Conservation (phyloP, 2,329 filamentous ascomycete genomes). For the Triangularia setosa region DNA sequence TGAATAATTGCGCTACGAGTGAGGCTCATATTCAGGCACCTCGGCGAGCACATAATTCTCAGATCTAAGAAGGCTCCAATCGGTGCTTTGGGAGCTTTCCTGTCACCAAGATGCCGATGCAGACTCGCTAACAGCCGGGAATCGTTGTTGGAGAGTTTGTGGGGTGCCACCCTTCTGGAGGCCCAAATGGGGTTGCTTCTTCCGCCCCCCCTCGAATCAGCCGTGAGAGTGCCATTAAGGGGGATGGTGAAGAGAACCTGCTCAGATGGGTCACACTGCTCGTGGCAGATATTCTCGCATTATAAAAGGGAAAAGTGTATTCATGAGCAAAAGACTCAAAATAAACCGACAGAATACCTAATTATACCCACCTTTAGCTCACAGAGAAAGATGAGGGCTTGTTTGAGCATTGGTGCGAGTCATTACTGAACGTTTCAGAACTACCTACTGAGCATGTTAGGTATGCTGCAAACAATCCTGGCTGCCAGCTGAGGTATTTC, state of each 20-base stretch:
- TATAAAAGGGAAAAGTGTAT: too few relatives aligned
- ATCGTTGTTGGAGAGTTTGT: neutral
- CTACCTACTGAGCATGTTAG: too few relatives aligned
- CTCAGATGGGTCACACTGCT: neutral
- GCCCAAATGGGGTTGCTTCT: slow-evolving; percentile 18
- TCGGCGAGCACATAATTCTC: neutral
- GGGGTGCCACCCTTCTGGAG: neutral
- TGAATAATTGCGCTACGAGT: neutral
- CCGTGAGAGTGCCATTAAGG: neutral
- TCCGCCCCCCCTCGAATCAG: slow-evolving; percentile 19
- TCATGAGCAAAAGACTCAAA: too few relatives aligned
- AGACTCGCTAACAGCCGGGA: slow-evolving; percentile 8
- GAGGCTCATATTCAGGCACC: slow-evolving; percentile 9
- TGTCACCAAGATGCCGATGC: slow-evolving; percentile 2
- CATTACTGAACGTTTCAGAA: too few relatives aligned
- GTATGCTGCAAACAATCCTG: too few relatives aligned
- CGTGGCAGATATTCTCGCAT: too few relatives aligned
- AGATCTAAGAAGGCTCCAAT: neutral
- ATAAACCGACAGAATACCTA: too few relatives aligned
- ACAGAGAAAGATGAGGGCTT: too few relatives aligned
- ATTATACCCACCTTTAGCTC: too few relatives aligned
- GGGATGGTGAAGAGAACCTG: neutral
- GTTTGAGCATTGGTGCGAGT: too few relatives aligned
- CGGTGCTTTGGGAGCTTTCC: neutral
- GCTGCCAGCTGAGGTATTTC: too few relatives aligned